Base-by-base conservation (phyloP, 2,329 filamentous ascomycete species). In the Fusarium goolgardi region DNA sequence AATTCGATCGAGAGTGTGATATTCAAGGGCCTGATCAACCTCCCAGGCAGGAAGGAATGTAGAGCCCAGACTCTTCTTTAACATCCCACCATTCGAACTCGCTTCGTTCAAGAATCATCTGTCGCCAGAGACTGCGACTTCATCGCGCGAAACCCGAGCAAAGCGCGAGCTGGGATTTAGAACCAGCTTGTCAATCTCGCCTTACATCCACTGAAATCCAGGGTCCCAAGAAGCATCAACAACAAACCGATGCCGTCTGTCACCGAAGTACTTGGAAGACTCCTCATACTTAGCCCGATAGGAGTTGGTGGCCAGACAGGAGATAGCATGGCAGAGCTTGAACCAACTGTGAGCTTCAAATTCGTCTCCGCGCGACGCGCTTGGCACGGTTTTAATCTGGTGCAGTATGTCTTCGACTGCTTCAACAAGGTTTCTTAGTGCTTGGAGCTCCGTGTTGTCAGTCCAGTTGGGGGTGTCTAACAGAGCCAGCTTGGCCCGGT, bases 191-290 rank as follows among this genome's bases (percentile, higher is more conserved):
- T 37, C 7, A 5, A 43, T 10, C 4, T 46, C 51, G 18, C 35
- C 23, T 21, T 41, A 49, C 5, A 59, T 43, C 64, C 64, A 67
- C 20, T 67, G 39, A 7, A 47, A 7, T 4, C 59, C 53, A 45
- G 64, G 63, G 9, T 67, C 64, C 54, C 55, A 67, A 5, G 20
- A 18, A 5, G 25, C 18, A 3, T 37, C 40, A 4, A 67, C 39
- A 3, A 21, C 13, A 6, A 67, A 64, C 5, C 49, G 49, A 39
- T 67, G 64, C 34, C 58, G 25, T 51, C 51, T 40, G 6, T 53
- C 34, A 1, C 52, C 49, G 15, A n/a, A 13, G 10, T 41, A 7
- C 3, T 32, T 27, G 7, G 37, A 29, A 1, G 35, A 39, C 7
- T 39, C 16, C 2, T 37, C 20, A 7, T 21, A 23, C 11, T 43